phyloP scores from a whole-genome alignment of 139 green algal genomes.

The Chlorella ohadii region DNA sequence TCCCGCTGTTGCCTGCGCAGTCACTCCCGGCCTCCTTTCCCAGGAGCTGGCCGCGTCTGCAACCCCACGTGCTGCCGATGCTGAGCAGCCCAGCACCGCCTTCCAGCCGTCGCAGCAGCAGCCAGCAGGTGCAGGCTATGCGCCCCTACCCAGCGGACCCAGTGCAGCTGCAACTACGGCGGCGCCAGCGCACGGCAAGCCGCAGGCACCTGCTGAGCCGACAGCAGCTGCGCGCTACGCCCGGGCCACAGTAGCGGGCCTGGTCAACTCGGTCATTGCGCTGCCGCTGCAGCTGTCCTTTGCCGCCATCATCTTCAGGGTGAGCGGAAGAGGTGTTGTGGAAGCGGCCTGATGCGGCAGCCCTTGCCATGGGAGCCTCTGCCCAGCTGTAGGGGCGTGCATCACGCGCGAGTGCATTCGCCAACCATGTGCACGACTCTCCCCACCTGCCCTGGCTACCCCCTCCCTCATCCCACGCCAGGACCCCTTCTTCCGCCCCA shows the following conservation, averaged over 20 bases:
- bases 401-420: too few relatives aligned
- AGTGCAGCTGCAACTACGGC: too few relatives aligned
- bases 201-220: neutral
- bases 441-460: neutral
- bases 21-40: constrained; percentile 1
- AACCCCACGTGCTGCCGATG: neutral
- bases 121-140: neutral
- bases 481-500: constrained; percentile 54
- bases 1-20: too few relatives aligned
- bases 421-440: too few relatives aligned
- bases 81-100: neutral
- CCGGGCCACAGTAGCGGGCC: constrained; percentile 35
- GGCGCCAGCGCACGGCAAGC: neutral
- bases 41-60: neutral
- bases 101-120: neutral
- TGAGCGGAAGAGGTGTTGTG: constrained; percentile 19
- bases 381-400: neutral
- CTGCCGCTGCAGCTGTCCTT: constrained; percentile 79
- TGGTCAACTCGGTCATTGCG: constrained; percentile 66
- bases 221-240: neutral
- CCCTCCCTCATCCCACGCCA: neutral
- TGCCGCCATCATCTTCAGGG: constrained; percentile 80
- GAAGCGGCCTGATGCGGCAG: too few relatives aligned
- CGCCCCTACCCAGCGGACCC: neutral
- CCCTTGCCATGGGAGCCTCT: too few relatives aligned